These are phyloP conservation scores for Chlamydomonas incerta DNA, from an alignment of 139 green algal genomes.

Conservation along the genomic window DNA sequence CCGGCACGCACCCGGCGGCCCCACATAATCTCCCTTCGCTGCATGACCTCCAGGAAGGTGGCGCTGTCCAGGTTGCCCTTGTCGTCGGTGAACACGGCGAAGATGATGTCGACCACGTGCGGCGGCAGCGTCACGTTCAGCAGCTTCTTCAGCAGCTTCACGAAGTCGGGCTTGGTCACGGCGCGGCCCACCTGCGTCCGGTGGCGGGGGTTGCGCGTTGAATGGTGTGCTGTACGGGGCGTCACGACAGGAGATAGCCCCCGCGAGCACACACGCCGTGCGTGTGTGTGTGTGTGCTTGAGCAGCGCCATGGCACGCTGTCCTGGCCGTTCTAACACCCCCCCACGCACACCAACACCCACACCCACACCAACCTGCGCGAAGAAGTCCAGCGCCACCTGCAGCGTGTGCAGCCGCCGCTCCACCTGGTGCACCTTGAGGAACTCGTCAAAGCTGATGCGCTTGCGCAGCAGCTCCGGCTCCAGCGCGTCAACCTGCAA, in stretches of 20 bases:
- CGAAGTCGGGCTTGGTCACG: constrained; percentile 40
- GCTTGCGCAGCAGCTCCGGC: background rate
- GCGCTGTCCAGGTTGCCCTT: constrained; percentile 19
- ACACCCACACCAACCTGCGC: constrained; percentile 14
- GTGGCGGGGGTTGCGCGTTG: too few relatives aligned
- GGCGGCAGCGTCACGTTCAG: constrained; percentile 27
- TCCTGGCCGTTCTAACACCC: background rate
- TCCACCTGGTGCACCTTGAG: constrained; percentile 27
- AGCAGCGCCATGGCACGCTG: background rate
- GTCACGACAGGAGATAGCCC: too few relatives aligned
- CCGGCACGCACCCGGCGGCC: constrained; percentile 5
- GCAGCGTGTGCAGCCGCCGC: constrained; percentile 45
- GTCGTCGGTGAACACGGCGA: constrained; percentile 41
- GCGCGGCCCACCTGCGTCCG: constrained; percentile 43
- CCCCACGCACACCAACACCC: background rate
- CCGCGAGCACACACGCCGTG: too few relatives aligned
- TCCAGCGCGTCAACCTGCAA: constrained; percentile 46
- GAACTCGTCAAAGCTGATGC: constrained; percentile 50
- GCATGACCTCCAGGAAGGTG: constrained; percentile 37
- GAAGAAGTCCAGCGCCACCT: constrained; percentile 60
- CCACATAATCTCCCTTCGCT: constrained; percentile 38
- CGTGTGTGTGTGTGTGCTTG: too few relatives aligned
- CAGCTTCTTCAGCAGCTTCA: constrained; percentile 49
- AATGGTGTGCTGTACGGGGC: too few relatives aligned
- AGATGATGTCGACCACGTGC: constrained; percentile 51